Evolutionary conservation across 1,284 basidiomycete genomes (phyloP).

Genomic region (Trichosporon sp.): DNA sequence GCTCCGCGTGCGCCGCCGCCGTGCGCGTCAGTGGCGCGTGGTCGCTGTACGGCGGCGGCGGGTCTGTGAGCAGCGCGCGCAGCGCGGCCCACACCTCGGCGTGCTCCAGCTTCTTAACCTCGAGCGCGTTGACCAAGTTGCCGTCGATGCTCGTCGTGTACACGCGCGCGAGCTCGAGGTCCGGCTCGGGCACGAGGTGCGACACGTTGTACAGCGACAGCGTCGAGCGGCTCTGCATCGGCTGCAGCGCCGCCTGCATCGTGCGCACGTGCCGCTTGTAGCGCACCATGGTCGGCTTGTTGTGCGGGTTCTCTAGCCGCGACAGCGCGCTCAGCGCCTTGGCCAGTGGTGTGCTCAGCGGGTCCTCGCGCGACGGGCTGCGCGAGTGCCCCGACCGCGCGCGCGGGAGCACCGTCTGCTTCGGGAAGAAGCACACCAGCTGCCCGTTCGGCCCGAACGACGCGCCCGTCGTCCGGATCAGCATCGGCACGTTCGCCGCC

Average conservation of each 20-base stretch:
- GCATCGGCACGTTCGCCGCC: conserved; percentile 39
- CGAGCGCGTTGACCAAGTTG: conserved; percentile 61
- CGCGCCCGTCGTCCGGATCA: conserved; percentile 44
- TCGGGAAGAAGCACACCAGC: conserved; percentile 77
- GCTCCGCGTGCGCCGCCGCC: conserved; percentile 17
- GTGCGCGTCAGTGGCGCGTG: conserved; percentile 19
- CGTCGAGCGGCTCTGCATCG: conserved; percentile 42
- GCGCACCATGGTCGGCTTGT: conserved; percentile 19
- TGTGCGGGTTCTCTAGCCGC: conserved; percentile 33
- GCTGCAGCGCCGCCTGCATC: conserved; percentile 16
- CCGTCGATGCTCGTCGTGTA: conserved; percentile 57
- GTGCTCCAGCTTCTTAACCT: conserved; percentile 63
- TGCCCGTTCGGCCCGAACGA: conserved; percentile 81
- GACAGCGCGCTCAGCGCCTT: conserved; percentile 44
- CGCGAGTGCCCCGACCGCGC: conserved; percentile 31
- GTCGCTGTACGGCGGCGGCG: conserved; percentile 34
- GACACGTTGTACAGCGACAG: conserved; percentile 64
- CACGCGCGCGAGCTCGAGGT: conserved; percentile 59
- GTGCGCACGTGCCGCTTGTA: conserved; percentile 16
- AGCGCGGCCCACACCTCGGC: conserved; percentile 67
- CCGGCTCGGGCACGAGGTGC: conserved; percentile 56
- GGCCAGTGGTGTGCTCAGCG: conserved; percentile 27
- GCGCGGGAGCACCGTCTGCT: conserved; percentile 40
- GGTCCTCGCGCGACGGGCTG: conserved; percentile 36
- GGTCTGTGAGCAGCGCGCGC: conserved; percentile 52